Evolutionary conservation across 2,329 filamentous ascomycete genomes (phyloP).

Genomic region (Paraconiothyrium sp.): DNA sequence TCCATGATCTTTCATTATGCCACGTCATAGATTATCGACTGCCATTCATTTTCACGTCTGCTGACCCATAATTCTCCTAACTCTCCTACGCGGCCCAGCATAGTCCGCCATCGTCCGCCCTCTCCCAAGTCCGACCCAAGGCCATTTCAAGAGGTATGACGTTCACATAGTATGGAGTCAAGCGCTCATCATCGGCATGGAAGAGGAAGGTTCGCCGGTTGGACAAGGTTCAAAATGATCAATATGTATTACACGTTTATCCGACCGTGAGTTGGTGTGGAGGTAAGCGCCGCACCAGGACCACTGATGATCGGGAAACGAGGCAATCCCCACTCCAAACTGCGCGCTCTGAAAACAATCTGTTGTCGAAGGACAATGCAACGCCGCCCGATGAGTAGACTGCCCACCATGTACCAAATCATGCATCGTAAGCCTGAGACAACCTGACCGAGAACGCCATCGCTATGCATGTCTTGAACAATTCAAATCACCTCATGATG

Average conservation of each 20-base stretch:
- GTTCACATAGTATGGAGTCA: not conserved
- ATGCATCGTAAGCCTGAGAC: slow-evolving; percentile 1
- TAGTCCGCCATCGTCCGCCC: not conserved
- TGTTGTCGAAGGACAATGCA: not conserved
- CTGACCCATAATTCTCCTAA: not conserved
- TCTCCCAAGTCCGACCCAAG: no score
- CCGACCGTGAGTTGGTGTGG: not conserved
- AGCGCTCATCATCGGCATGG: not conserved
- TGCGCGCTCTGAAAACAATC: not conserved
- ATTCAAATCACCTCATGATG: not conserved
- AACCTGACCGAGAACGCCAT: slow-evolving; percentile 22
- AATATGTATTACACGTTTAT: not conserved
- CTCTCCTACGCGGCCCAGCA: not conserved
- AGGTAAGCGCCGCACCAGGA: not conserved
- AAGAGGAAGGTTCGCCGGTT: not conserved
- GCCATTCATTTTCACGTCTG: not conserved
- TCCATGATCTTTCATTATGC: slow-evolving; percentile 18
- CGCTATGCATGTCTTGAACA: slow-evolving; percentile 31
- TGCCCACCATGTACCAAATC: not conserved
- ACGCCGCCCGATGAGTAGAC: slow-evolving; percentile 3
- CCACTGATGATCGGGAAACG: not conserved
- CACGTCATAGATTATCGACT: slow-evolving; percentile 4
- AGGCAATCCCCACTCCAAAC: not conserved
- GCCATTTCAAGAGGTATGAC: not conserved
- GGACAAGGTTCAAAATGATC: not conserved